Conservation (phyloP, 2,329 filamentous ascomycete genomes). For the Phaeosphaeria sp. region DNA sequence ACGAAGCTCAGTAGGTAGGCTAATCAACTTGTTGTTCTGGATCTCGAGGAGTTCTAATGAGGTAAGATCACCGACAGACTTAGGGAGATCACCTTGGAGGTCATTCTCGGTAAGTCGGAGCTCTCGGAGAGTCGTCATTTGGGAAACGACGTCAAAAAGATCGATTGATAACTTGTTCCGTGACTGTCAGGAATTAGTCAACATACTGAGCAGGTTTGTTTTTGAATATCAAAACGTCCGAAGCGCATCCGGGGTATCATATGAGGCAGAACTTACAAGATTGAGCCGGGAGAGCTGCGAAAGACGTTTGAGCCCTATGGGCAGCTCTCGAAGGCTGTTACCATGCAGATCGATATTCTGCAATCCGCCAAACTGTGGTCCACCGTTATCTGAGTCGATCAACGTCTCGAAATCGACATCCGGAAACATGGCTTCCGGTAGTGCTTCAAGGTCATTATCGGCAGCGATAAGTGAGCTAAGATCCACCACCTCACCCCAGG, state of each 20-base stretch:
- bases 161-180: slow-evolving; percentile 80
- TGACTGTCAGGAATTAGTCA: slow-evolving; percentile 60
- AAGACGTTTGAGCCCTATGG: slow-evolving; percentile 76
- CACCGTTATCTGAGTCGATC: slow-evolving; percentile 68
- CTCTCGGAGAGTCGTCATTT: slow-evolving; percentile 76
- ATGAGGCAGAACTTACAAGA: slow-evolving; percentile 61
- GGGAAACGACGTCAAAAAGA: slow-evolving; percentile 73
- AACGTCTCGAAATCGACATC: slow-evolving; percentile 64
- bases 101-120: slow-evolving; percentile 70
- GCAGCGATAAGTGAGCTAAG: slow-evolving; percentile 83
- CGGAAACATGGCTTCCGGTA: slow-evolving; percentile 80
- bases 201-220: not conserved
- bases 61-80: slow-evolving; percentile 67
- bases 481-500: slow-evolving; percentile 93
- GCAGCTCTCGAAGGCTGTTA: slow-evolving; percentile 75
- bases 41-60: slow-evolving; percentile 83
- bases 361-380: slow-evolving; percentile 80
- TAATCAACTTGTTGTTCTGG: slow-evolving; percentile 77
- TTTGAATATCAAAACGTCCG: too few relatives aligned
- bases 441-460: slow-evolving; percentile 81
- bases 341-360: slow-evolving; percentile 86
- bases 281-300: slow-evolving; percentile 81
- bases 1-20: slow-evolving; percentile 71
- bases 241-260: not conserved
- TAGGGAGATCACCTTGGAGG: slow-evolving; percentile 57